Percentiles rank a stretch among this genome's conserved stretches.
Evolutionary conservation across 768 basidiomycete genomes (phyloP).

Genomic region (Russula olivacea): DNA sequence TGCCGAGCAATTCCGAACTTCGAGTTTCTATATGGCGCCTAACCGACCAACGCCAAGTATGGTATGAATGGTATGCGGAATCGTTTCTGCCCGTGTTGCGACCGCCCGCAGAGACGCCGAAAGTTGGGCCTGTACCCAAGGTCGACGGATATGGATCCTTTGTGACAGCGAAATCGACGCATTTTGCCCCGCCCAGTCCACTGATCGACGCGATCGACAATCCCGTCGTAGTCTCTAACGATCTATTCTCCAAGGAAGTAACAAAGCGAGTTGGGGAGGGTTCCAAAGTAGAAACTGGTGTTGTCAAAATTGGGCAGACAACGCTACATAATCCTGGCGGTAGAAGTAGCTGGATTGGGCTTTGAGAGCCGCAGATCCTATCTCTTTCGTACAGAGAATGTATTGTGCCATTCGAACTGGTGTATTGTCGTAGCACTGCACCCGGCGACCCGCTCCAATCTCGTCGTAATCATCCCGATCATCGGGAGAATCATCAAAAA

Average conservation of each 20-base stretch:
- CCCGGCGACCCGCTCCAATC: too few relatives aligned
- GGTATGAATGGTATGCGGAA: constrained; percentile 99
- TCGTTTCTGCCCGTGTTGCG: constrained; percentile 70
- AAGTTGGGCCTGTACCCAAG: constrained; percentile 25
- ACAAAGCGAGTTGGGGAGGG: constrained; percentile 21
- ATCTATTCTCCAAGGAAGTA: constrained; percentile 15
- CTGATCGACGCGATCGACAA: constrained; percentile 60
- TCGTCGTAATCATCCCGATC: background rate
- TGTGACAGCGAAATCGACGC: constrained; percentile 26
- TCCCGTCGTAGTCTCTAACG: constrained; percentile 29
- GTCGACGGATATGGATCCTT: constrained; percentile 26
- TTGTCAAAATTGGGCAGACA: constrained; percentile 93
- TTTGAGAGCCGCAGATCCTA: constrained; percentile 34
- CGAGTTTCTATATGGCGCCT: constrained; percentile 93
- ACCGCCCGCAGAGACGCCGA: constrained; percentile 32
- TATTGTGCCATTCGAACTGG: background rate
- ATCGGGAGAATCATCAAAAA: constrained; percentile 3
- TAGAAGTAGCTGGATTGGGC: constrained; percentile 88
- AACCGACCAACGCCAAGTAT: constrained; percentile 82
- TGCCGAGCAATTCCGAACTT: constrained; percentile 88
- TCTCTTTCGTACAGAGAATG: too few relatives aligned
- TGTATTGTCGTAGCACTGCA: background rate
- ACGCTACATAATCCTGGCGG: constrained; percentile 88
- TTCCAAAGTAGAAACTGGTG: constrained; percentile 33
- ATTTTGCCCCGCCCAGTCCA: constrained; percentile 49